Evolutionary conservation across 129 eudicot species (phyloP), one percentile per base, ranked within the genome.

Genomic region (Glebionis coronaria): DNA sequence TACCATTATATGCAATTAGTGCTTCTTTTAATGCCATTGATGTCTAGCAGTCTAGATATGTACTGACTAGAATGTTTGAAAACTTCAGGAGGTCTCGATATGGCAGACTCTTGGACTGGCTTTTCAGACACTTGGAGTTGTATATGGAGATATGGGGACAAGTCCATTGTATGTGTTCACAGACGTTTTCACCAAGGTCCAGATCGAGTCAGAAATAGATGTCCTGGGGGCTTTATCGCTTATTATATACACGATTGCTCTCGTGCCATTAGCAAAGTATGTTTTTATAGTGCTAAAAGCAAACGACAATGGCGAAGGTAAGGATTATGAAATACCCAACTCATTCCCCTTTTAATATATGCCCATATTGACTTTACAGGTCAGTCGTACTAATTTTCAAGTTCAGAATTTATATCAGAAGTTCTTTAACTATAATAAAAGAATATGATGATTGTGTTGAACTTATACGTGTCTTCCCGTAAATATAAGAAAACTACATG

Each of bases 71-170:
- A 27, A 47, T 58, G 15, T 46, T 74, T 55, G 12, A 40, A 55
- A 68, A 50, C n/a, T 62, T 56, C 87, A 93, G 99, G 97, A 93
- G 64, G 77, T 47, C 20, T 79, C 97, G 9, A 76, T 72, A 56
- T 93, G 92, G 95, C 82, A 74, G 19, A 93, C 92, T 63, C 71
- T 89, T 63, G 84, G 92, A 40, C 44, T 86, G 79, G 97, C 97
- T 70, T 93, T 89, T 78, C 99, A 93, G 83, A 93, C 99, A 18
- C 92, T 93, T 65, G 99, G 99, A 47, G 99, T 93, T 15, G 99
- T 93, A 16, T 93, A 93, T 58, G 99, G 99, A 44, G 99, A 93
- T 73, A 78, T 93, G 97, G 99, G 99, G 54, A 93, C 99, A 1
- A 93, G 99, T 62, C 99, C 99, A 23, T 70, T 93, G 53, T 93